A percentile compares a stretch with the other conserved stretches of the same genome.
These are phyloP conservation scores for Aspergillus spinulosporus DNA, from an alignment of 2,329 filamentous ascomycete genomes.

Conservation along the genomic window DNA sequence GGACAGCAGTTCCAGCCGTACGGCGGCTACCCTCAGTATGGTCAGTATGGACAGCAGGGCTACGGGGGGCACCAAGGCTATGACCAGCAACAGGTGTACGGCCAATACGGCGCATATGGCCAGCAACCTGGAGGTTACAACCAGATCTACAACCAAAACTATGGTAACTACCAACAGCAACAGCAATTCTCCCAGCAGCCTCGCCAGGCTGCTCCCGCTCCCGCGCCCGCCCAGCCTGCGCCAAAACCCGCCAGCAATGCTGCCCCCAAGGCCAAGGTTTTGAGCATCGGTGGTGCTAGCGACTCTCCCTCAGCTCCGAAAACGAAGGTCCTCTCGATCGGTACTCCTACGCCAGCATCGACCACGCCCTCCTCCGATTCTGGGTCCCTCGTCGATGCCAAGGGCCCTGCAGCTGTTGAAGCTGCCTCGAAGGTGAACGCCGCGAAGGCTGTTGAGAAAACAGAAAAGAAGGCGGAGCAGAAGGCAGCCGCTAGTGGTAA, in stretches of 20 bases:
- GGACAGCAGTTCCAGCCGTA: slow-evolving; percentile 65
- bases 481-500: slow-evolving; percentile 62
- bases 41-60: slow-evolving; percentile 49
- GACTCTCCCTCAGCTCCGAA: slow-evolving; percentile 51
- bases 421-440: slow-evolving; percentile 80
- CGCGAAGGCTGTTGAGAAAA: slow-evolving; percentile 88
- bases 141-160: slow-evolving; percentile 47
- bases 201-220: slow-evolving; percentile 50
- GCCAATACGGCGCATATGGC: slow-evolving; percentile 48
- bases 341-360: slow-evolving; percentile 46
- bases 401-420: slow-evolving; percentile 56
- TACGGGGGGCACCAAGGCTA: slow-evolving; percentile 52
- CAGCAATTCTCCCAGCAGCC: slow-evolving; percentile 31
- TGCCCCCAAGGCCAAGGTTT: slow-evolving; percentile 59
- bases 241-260: slow-evolving; percentile 52
- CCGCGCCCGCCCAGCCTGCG: slow-evolving; percentile 30
- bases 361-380: slow-evolving; percentile 48
- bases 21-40: slow-evolving; percentile 52
- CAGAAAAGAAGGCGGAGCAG: slow-evolving; percentile 63
- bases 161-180: slow-evolving; percentile 48
- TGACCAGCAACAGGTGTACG: slow-evolving; percentile 46
- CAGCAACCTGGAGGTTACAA: slow-evolving; percentile 41
- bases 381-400: slow-evolving; percentile 52
- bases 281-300: slow-evolving; percentile 60
- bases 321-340: slow-evolving; percentile 77